These are phyloP conservation scores for Juncus inflexus DNA, from an alignment of 176 grass and related monocot species.

Conservation along the genomic window DNA sequence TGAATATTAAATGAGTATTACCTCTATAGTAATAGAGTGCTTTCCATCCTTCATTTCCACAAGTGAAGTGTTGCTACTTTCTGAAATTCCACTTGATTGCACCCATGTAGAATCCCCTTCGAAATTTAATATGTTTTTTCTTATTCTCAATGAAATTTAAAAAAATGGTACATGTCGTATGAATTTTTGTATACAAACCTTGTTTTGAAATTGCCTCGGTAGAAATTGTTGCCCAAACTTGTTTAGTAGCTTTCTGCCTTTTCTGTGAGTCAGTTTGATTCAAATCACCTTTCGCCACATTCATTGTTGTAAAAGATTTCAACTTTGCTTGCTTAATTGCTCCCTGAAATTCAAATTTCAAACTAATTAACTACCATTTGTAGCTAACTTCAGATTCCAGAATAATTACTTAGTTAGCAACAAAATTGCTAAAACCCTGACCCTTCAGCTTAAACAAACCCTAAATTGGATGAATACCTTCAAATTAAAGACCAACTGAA, in stretches of 20 bases:
- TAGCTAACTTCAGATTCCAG: not conserved
- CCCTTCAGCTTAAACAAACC: not conserved
- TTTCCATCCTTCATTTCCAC: slow-evolving; percentile 12
- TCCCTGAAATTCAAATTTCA: slow-evolving; percentile 26
- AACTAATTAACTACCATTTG: not conserved
- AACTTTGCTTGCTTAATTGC: slow-evolving; percentile 27
- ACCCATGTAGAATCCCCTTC: not conserved
- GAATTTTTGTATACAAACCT: slow-evolving; percentile 28
- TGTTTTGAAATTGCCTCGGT: slow-evolving; percentile 35
- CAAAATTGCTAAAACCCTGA: not conserved
- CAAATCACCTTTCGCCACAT: slow-evolving; percentile 16
- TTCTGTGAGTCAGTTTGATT: slow-evolving; percentile 23
- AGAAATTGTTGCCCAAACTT: slow-evolving; percentile 52
- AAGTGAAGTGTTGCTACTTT: slow-evolving; percentile 2
- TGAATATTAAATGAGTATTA: slow-evolving; percentile 13
- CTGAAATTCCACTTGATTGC: slow-evolving; percentile 10
- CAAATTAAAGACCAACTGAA: not conserved
- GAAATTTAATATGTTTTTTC: not conserved
- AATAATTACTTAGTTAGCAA: not conserved
- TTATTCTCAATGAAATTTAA: not conserved
- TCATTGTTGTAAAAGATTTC: slow-evolving; percentile 34
- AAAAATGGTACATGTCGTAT: not conserved
- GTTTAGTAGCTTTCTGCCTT: slow-evolving; percentile 38
- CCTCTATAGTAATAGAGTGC: slow-evolving; percentile 22
- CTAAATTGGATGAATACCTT: slow-evolving; percentile 4